Evolutionary conservation across 306 rosid genomes (phyloP), one percentile per base, ranked within the genome.

Genomic region (Vigna reflexopilosa): DNA sequence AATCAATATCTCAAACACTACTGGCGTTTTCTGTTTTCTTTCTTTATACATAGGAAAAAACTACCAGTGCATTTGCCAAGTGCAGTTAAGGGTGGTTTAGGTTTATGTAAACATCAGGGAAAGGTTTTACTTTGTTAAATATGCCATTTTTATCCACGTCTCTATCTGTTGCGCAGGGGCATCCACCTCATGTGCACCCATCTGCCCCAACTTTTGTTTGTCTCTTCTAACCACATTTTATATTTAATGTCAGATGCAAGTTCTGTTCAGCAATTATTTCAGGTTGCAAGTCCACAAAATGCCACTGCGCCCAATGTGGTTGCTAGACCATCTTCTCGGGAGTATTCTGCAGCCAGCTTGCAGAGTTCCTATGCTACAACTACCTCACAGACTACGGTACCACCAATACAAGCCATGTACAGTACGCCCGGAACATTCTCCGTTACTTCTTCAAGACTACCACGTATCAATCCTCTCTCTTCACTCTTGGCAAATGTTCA

Each of bases 201-300:
- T 42, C 49, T 16, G 22, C 8, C 42, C 44, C 24, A 26, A 67
- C 81, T 61, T 65, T 17, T 70, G 45, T 49, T 54, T 75, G 40
- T 15, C 6, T 34, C 56, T 57, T 65, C 76, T 86, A 16, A 86
- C 44, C 56, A 40, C 48, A 38, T 73, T 16, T 20, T 68, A 32
- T 83, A 62, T 70, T 5, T 67, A 54, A 28, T 79, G 0, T 75
- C 89, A 90, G 98, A 88, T 88, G 26, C 86, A 56, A 69, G 83
- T 85, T 63, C 68, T 24, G 7, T 58, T 11, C 91, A 89, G 81
- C 94, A 80, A 13, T 77, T 77, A 66, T n/a, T 44, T 79, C 89
- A 76, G 77, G 58, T 32, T 64, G 20, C 88, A 59, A 72, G 76
- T 50, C 87, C 52, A 73, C 91, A 83, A 83, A 75, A 40, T 86